These are phyloP conservation scores for Thelephora ganbajun DNA, from an alignment of 768 basidiomycete species.

Conservation along the genomic window DNA sequence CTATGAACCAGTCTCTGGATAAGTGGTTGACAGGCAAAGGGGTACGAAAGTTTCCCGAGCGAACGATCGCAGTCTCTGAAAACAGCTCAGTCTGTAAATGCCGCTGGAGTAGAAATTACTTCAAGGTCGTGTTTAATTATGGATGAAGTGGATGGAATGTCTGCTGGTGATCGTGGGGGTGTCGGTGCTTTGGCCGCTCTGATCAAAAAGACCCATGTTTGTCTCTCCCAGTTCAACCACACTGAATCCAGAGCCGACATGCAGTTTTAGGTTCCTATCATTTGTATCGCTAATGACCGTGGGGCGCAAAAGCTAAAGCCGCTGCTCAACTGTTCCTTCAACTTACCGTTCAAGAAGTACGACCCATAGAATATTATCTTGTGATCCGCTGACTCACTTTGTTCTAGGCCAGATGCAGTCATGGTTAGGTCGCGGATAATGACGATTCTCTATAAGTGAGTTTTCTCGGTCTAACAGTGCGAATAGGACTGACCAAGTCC, in stretches of 20 bases:
- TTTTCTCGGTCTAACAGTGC: conserved; percentile 1
- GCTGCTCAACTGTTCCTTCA: conserved; percentile 54
- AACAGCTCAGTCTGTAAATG: conserved; percentile 37
- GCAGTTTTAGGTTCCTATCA: conserved; percentile 69
- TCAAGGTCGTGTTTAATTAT: conserved; percentile 84
- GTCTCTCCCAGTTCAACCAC: neutral
- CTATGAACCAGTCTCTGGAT: conserved; percentile 80
- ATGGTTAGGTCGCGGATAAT: conserved; percentile 79
- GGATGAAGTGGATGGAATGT: conserved; percentile 99
- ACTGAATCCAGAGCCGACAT: neutral
- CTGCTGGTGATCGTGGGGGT: conserved; percentile 91
- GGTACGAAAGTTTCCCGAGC: conserved; percentile 18
- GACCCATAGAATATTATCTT: conserved; percentile 7
- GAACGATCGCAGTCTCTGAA: neutral
- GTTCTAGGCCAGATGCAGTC: conserved; percentile 54
- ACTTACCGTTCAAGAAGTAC: conserved; percentile 66
- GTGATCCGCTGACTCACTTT: neutral
- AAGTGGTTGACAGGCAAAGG: conserved; percentile 58
- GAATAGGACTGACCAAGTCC: neutral
- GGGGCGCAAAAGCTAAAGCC: conserved; percentile 87
- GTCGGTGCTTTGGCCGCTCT: conserved; percentile 85
- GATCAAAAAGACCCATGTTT: conserved; percentile 85
- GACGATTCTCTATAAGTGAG: conserved; percentile 82
- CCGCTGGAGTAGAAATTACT: conserved; percentile 60
- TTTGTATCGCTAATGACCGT: conserved; percentile 92